Percentiles rank a stretch among this genome's conserved stretches.
Conservation (phyloP, 208 protist genomes). For the Wallacemonas collosoma region DNA sequence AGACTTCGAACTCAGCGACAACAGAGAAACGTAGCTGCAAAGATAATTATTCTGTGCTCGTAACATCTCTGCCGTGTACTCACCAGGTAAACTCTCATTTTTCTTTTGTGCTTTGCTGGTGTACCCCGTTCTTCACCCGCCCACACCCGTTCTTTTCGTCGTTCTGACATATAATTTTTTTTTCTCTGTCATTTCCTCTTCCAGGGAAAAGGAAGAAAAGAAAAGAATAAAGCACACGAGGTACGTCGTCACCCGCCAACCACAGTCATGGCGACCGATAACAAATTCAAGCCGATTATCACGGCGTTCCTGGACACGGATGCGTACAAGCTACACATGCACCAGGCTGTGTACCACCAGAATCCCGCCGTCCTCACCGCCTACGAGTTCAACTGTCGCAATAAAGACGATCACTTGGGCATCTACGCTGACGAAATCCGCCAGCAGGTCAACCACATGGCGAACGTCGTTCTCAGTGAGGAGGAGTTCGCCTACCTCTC, state of each 20-base stretch:
- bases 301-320: conserved; percentile 87
- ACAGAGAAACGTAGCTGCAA: too few relatives aligned
- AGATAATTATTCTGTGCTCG: too few relatives aligned
- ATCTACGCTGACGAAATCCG: conserved; percentile 61
- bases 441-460: conserved; percentile 57
- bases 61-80: too few relatives aligned
- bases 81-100: not conserved
- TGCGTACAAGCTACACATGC: conserved; percentile 92
- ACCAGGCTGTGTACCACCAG: conserved; percentile 85
- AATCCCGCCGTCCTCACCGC: conserved; percentile 42
- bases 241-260: not conserved
- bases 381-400: conserved; percentile 82
- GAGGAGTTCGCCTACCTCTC: conserved; percentile 75
- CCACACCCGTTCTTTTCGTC: not conserved
- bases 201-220: not conserved
- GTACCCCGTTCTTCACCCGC: not conserved
- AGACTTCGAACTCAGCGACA: too few relatives aligned
- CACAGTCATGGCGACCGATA: conserved; percentile 24
- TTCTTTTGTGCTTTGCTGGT: not conserved
- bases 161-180: too few relatives aligned
- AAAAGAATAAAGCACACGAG: too few relatives aligned
- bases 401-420: conserved; percentile 75
- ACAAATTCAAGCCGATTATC: conserved; percentile 63
- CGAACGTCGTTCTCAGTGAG: conserved; percentile 46
- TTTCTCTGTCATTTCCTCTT: conserved; percentile 19